Evolutionary conservation across 352 stramenopile species (phyloP).

Genomic region (Phytophthora agathidicida): DNA sequence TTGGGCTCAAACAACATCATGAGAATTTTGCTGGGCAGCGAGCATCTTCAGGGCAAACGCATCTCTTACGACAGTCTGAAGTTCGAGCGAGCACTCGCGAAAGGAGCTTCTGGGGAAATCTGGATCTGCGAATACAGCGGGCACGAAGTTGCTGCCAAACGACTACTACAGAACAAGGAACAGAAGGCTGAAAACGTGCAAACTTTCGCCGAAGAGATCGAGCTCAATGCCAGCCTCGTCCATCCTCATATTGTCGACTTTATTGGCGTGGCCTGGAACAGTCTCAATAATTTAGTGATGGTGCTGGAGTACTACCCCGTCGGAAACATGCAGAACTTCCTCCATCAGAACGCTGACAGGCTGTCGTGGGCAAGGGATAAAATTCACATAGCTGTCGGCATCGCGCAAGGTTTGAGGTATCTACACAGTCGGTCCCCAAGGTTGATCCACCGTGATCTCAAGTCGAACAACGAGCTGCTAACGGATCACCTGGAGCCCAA

Average conservation of each 20-base stretch:
- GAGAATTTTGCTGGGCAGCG: slow-evolving; percentile 2
- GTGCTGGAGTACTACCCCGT: slow-evolving; percentile 32
- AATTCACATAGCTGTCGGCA: slow-evolving; percentile 43
- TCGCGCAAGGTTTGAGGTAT: slow-evolving; percentile 34
- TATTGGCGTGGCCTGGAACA: slow-evolving; percentile 55
- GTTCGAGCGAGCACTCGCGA: slow-evolving; percentile 15
- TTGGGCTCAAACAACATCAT: slow-evolving; percentile 13
- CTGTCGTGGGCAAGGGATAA: slow-evolving; percentile 42
- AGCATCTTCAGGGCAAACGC: slow-evolving; percentile 11
- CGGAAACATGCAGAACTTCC: slow-evolving; percentile 20
- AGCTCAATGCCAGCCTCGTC: slow-evolving; percentile 46
- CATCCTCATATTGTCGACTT: slow-evolving; percentile 55
- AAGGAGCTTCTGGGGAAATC: slow-evolving; percentile 42
- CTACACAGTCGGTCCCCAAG: slow-evolving; percentile 19
- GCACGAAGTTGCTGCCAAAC: slow-evolving; percentile 49
- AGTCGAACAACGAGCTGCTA: slow-evolving; percentile 67
- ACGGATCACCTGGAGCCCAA: slow-evolving; percentile 65
- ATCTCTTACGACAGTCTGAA: slow-evolving; percentile 12
- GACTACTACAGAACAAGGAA: slow-evolving; percentile 28
- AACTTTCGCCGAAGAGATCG: slow-evolving; percentile 56
- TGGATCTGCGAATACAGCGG: slow-evolving; percentile 50
- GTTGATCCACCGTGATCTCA: slow-evolving; percentile 37
- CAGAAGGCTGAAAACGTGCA: slow-evolving; percentile 27
- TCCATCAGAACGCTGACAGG: slow-evolving; percentile 17
- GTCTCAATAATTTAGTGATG: slow-evolving; percentile 34